Evolutionary conservation across 1,284 basidiomycete species (phyloP).

Genomic region (Ceratorhiza oryzae-sativae): DNA sequence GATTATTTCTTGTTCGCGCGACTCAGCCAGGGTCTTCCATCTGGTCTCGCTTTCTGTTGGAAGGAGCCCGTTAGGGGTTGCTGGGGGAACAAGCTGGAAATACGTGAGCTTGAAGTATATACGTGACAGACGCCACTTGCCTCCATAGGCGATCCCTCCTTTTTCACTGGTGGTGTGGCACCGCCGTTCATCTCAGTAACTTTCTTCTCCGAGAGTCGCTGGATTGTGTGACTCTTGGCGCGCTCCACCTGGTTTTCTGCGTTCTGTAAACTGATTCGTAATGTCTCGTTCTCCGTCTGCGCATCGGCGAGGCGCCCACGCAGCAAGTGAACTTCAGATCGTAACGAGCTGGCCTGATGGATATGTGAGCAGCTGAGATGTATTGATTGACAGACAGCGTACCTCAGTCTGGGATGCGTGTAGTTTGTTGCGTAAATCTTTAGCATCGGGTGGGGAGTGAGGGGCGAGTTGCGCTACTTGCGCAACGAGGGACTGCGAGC

Average conservation of each 20-base stretch:
- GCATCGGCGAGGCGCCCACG: constrained; percentile 64
- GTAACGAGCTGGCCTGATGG: constrained; percentile 47
- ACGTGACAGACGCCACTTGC: not conserved
- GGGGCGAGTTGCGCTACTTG: constrained; percentile 44
- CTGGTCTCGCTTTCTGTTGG: constrained; percentile 1
- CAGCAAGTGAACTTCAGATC: constrained; percentile 63
- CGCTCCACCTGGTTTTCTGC: constrained; percentile 79
- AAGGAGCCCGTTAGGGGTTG: not conserved
- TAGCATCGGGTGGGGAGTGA: constrained; percentile 41
- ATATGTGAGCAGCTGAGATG: not conserved
- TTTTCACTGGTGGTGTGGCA: constrained; percentile 18
- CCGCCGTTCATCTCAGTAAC: constrained; percentile 1
- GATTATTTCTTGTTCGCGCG: constrained; percentile 34
- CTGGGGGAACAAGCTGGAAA: not conserved
- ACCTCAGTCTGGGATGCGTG: constrained; percentile 48
- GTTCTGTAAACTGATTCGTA: constrained; percentile 63
- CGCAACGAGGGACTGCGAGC: constrained; percentile 41
- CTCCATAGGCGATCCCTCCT: constrained; percentile 29
- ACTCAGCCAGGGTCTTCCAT: constrained; percentile 39
- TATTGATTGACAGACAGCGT: constrained; percentile 1
- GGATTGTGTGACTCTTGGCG: constrained; percentile 67
- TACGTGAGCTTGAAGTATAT: not conserved
- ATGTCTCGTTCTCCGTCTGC: constrained; percentile 62
- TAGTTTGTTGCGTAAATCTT: constrained; percentile 45
- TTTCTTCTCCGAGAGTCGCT: constrained; percentile 46